phyloP scores from a whole-genome alignment of 129 eudicot species.

The Deinandra increscens region DNA sequence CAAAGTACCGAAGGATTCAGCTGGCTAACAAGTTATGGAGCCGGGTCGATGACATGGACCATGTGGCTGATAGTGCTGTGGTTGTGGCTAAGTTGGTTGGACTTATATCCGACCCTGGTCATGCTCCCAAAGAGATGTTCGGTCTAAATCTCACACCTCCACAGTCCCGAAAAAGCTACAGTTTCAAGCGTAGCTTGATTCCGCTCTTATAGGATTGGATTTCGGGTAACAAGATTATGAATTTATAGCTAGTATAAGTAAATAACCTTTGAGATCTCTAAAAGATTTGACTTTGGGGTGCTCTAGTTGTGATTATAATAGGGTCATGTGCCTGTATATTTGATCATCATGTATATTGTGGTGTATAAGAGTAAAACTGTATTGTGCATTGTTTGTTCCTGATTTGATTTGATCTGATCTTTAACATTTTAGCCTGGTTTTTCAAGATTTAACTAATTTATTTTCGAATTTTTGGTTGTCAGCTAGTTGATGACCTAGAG shows the following conservation, averaged over 20 bases:
- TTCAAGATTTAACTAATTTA: neutral
- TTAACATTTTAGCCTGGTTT: neutral
- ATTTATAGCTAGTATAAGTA: constrained; percentile 27
- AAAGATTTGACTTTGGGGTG: constrained; percentile 17
- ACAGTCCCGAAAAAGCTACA: constrained; percentile 45
- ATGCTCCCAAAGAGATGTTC: constrained; percentile 80
- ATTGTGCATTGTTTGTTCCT: constrained; percentile 25
- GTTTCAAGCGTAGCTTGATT: constrained; percentile 59
- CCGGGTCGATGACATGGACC: constrained; percentile 57
- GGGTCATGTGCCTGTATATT: constrained; percentile 35
- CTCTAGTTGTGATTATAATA: constrained; percentile 27
- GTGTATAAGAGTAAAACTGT: constrained; percentile 27
- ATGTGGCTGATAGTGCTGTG: constrained; percentile 74
- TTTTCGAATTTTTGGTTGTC: no score
- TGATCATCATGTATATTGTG: constrained; percentile 25
- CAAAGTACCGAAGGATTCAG: constrained; percentile 70
- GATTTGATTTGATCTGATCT: constrained; percentile 9
- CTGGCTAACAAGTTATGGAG: constrained; percentile 75
- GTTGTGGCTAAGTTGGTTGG: constrained; percentile 81
- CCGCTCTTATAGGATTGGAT: constrained; percentile 41
- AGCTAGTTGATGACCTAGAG: no score
- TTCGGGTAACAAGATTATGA: constrained; percentile 11
- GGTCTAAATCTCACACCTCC: constrained; percentile 67
- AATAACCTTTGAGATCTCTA: constrained; percentile 32
- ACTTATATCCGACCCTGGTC: constrained; percentile 46